Evolutionary conservation across 495 filamentous ascomycete species (phyloP).

Genomic region (Aspergillus nanangensis): DNA sequence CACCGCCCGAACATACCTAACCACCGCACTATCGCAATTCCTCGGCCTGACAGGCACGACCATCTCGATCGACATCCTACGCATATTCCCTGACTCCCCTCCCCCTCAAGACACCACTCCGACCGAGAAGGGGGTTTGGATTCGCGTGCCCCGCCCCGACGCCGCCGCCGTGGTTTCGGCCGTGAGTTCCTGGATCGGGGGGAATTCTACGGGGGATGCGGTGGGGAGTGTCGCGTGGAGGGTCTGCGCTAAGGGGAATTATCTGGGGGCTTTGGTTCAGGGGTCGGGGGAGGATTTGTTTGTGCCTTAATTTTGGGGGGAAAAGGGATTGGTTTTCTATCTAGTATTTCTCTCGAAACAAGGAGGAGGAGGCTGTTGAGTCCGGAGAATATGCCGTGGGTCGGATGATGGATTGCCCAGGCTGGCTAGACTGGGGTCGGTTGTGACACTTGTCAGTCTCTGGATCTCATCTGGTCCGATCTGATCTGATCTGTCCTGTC

Average conservation of each 20-base stretch:
- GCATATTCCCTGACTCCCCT: conserved; percentile 28
- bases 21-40: conserved; percentile 70
- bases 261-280: conserved; percentile 41
- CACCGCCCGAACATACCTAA: conserved; percentile 69
- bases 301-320: conserved; percentile 15
- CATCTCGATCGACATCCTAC: conserved; percentile 77
- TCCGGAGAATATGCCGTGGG: too few species aligned
- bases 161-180: conserved; percentile 61
- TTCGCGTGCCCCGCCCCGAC: conserved; percentile 71
- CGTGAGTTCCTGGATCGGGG: conserved; percentile 57
- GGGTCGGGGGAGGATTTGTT: conserved; percentile 44
- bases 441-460: too few species aligned
- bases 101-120: neutral
- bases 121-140: conserved; percentile 50
- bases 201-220: conserved; percentile 29
- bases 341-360: too few species aligned
- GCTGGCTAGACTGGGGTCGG: too few species aligned
- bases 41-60: conserved; percentile 72
- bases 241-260: conserved; percentile 52
- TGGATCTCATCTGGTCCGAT: too few species aligned
- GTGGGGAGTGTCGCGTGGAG: conserved; percentile 51
- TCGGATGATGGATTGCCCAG: too few species aligned
- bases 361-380: too few species aligned
- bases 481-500: too few species aligned
- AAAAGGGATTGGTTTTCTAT: too few species aligned